Evolutionary conservation across 495 filamentous ascomycete species (phyloP).

Genomic region (Penicillium dipodomyicola): DNA sequence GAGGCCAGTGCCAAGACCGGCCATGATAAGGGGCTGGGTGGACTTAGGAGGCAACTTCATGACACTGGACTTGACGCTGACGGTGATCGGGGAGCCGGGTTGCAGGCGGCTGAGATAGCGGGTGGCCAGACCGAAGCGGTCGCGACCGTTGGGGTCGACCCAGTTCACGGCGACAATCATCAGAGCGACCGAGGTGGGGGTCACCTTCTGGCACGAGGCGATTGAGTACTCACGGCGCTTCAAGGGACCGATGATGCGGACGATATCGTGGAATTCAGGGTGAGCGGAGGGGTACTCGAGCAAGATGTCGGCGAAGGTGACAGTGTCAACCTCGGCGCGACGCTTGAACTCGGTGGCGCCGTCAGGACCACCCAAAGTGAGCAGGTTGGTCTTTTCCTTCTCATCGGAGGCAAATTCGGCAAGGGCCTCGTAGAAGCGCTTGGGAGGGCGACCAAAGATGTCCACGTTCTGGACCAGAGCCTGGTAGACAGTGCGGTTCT

Average conservation of each 20-base stretch:
- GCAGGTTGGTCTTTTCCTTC: slow-evolving; percentile 75
- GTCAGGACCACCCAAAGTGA: slow-evolving; percentile 73
- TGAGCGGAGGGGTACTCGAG: slow-evolving; percentile 85
- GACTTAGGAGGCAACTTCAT: slow-evolving; percentile 90
- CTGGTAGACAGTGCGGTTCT: slow-evolving; percentile 93
- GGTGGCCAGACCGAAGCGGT: slow-evolving; percentile 90
- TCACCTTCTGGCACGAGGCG: slow-evolving; percentile 90
- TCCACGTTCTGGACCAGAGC: slow-evolving; percentile 90
- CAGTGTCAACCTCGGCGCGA: slow-evolving; percentile 86
- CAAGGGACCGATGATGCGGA: slow-evolving; percentile 81
- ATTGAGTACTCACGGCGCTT: slow-evolving; percentile 98
- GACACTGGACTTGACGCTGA: slow-evolving; percentile 93
- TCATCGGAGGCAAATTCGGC: slow-evolving; percentile 82
- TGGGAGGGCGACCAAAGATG: slow-evolving; percentile 93
- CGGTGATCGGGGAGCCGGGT: slow-evolving; percentile 75
- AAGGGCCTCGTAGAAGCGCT: slow-evolving; percentile 93
- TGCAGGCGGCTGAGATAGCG: slow-evolving; percentile 75
- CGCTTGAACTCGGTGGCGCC: slow-evolving; percentile 94
- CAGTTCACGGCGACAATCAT: slow-evolving; percentile 98
- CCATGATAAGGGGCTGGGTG: slow-evolving; percentile 95
- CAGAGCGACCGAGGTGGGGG: slow-evolving; percentile 79
- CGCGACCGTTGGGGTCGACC: slow-evolving; percentile 82
- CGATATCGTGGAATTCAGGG: slow-evolving; percentile 86
- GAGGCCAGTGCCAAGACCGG: slow-evolving; percentile 95
- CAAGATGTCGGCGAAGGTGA: slow-evolving; percentile 89